These are phyloP conservation scores for Ottelia alismoides DNA, from an alignment of 106 monocot genomes.

Conservation along the genomic window DNA sequence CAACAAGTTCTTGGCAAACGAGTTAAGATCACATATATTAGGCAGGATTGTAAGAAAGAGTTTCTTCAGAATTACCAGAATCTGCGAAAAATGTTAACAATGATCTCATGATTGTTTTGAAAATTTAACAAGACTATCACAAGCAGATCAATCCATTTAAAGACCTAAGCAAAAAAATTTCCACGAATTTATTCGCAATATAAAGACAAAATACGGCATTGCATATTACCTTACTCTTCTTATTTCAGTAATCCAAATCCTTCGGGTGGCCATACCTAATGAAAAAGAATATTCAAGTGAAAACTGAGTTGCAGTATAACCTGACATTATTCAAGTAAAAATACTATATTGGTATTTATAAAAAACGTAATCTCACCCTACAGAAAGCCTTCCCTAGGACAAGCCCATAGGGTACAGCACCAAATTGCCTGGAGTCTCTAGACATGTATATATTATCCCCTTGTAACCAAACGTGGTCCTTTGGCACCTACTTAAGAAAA, in stretches of 20 bases:
- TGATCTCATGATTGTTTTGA: too few relatives aligned
- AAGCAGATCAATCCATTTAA: too few relatives aligned
- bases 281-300: not conserved
- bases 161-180: too few relatives aligned
- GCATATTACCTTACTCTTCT: not conserved
- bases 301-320: not conserved
- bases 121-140: too few relatives aligned
- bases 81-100: too few relatives aligned
- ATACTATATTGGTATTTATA: not conserved
- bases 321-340: not conserved
- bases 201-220: too few relatives aligned
- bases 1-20: too few relatives aligned
- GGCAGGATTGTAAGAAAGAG: too few relatives aligned
- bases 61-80: too few relatives aligned
- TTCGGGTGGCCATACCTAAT: constrained; percentile 11
- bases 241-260: constrained; percentile 8
- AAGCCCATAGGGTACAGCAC: constrained; percentile 46
- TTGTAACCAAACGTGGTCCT: constrained; percentile 74
- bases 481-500: constrained; percentile 41
- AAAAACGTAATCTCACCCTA: constrained; percentile 40
- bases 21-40: too few relatives aligned
- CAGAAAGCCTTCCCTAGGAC: constrained; percentile 52
- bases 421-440: constrained; percentile 67
- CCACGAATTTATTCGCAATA: too few relatives aligned
- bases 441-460: constrained; percentile 65